Base-by-base conservation (phyloP, 2,329 filamentous ascomycete species). In the Venturia asperata region DNA sequence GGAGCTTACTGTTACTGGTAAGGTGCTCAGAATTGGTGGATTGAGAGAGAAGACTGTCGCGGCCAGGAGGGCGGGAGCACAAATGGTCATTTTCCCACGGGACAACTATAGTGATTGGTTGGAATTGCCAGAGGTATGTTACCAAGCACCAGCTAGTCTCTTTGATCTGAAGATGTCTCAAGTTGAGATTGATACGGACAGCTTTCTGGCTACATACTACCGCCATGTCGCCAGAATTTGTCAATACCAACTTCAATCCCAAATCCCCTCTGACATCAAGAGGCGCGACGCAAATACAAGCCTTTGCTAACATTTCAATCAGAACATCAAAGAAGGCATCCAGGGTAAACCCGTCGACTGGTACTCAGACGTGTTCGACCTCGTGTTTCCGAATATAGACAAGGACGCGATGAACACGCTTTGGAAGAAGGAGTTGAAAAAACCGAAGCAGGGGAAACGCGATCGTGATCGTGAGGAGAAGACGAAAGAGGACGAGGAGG, bases 261-360 rank as follows among this genome's bases (percentile, higher is more conserved):
- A 41, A 41, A 9, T 15, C 11, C 10, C 9, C 39, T 15, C 9
- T 41, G 9, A 10, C 11, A 11, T 41, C n/a, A 52, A 27, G 47
- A n/a, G n/a, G n/a, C n/a, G n/a, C n/a, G n/a, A n/a, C n/a, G n/a
- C n/a, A n/a, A n/a, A n/a, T n/a, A n/a, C n/a, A 52, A 27, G 47
- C 21, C 21, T 21, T 52, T 27, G 10, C 47, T 52, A 27, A 52
- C 21, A 15, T 2, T 1, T 10, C 21, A 52, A 15, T 17, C 75
- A 99, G 94, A 97, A 97, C 74, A 99, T 99, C 81, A 99, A 97
- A 79, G 85, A 96, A 73, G 92, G 92, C 70, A 90, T 99, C 68
- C 88, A 96, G 77, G 94, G 95, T 72, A 90, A 88, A 70, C 89
- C 94, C 0, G 93, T 93, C 21, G 87, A 85, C 72, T 99, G 94